Evolutionary conservation across 371 early-diverging fungal species (phyloP), one percentile per base, ranked within the genome.

Genomic region (Mortierella sp.): DNA sequence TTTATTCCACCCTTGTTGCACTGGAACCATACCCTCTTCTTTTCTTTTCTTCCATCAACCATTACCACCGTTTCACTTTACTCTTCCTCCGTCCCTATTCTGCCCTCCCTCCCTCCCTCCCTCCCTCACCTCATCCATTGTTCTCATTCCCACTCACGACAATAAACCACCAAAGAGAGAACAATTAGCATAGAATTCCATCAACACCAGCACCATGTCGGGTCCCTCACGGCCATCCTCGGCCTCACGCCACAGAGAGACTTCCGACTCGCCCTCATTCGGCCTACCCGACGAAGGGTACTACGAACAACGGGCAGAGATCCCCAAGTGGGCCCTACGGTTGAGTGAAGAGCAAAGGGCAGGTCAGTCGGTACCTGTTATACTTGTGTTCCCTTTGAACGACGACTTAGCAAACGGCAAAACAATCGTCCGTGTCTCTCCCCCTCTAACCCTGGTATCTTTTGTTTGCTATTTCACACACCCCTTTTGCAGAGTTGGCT

Each of bases 321-420:
- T 87, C 10, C 91, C 92, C 29, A 76, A 77, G 45, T 89, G 81
- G 69, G 87, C 88, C 75, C 73, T 77, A 24, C 66, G 76, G 16
- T 90, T 91, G 91, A 88, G 85, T 45, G 91, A 93, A 55, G 92
- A 92, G 55, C 91, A 92, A 78, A 88, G 89, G 86, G 92, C 90
- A 77, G 92, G 93, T 90, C 86, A 76, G 79, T 40, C 37, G 16
- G 9, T 19, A 16, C 19, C 44, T 22, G 45, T 29, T 24, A 31
- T 29, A n/a, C 24, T 65, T 24, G 24, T 58, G 24, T 50, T 24
- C 43, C 16, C 29, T 37, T 26, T n/a, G n/a, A n/a, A n/a, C n/a
- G n/a, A n/a, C n/a, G n/a, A n/a, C n/a, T 22, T 31, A 16, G 31
- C 41, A 5, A 26, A 48, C 76, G 39, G 31, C 73, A 44, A 63